Conservation (phyloP, 345 rosid genomes). For the Salix arbutifolia region DNA sequence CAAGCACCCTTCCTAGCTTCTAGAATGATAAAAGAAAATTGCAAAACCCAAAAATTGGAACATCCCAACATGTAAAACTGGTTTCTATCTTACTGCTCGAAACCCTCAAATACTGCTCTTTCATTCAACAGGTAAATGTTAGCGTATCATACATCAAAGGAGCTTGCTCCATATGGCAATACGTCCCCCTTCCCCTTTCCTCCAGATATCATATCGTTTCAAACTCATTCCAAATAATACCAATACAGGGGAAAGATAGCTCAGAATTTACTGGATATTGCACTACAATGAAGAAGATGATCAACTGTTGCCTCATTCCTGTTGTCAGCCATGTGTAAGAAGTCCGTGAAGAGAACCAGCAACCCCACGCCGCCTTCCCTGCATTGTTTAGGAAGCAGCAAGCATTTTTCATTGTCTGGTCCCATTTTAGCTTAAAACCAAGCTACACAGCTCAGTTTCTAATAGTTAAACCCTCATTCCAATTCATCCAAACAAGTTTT, state of each 20-base stretch:
- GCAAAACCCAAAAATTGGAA: background rate
- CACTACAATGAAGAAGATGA: background rate
- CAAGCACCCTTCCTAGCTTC: no score
- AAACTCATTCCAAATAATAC: background rate
- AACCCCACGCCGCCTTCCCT: constrained; percentile 62
- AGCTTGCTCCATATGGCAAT: no score
- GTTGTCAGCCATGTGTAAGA: constrained; percentile 35
- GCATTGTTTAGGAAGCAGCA: constrained; percentile 14
- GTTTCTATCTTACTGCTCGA: background rate
- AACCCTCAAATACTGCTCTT: background rate
- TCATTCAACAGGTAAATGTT: background rate
- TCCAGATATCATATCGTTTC: background rate
- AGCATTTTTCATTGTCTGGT: background rate
- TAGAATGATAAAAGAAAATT: no score
- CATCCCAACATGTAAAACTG: background rate
- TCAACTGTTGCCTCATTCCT: background rate
- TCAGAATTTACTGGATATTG: background rate
- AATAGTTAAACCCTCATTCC: background rate
- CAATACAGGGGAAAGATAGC: background rate
- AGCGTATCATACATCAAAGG: background rate
- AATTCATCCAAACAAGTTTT: background rate
- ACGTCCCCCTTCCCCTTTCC: background rate
- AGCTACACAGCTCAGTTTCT: background rate
- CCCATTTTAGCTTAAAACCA: background rate
- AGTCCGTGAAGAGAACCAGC: constrained; percentile 53